Base-by-base conservation (phyloP, 2,329 filamentous ascomycete genomes). In the Colletotrichum gigasporum region DNA sequence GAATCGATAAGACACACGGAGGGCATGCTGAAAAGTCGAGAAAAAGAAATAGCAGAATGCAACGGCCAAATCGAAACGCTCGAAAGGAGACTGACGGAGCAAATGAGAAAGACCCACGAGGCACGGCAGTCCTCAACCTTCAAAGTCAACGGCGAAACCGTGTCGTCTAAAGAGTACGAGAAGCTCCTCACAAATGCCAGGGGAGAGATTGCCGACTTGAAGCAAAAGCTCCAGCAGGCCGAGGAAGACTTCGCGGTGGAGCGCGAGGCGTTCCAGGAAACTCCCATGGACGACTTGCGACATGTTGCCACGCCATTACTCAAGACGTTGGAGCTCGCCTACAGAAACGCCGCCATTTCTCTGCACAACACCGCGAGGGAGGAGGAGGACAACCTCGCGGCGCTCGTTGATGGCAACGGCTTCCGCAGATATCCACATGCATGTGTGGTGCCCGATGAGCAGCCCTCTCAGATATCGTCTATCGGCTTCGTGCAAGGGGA, bases 131-230 rank as follows among this genome's bases (percentile, higher is more conserved):
- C 48, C 11, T 18, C 12, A 12, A 30, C 20, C 3, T 61, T 64
- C 16, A 28, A 26, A 24, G 56, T 64, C 20, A 34, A 54, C 42
- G 28, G 44, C 41, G 2, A 61, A 18, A 18, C 30, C 12, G 9
- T 64, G 9, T 16, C 56, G 14, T 39, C 18, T 3, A 26, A 47
- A 1, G 10, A 50, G 18, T 64, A 54, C 22, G 56, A 45, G 5
- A 64, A 64, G 35, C 41, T 54, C 7, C 47, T 64, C 34, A n/a
- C 20, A 18, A 64, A 64, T 34, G 42, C 16, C 22, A 61, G 61
- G 7, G 61, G 56, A n/a, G 34, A 64, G 24, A 8, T 11, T 2
- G 48, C 11, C 10, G 7, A 50, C 9, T 20, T 64, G 11, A 14
- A 50, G 16, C 16, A 32, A 4, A 39, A n/a, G 11, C 20, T 64